Percentiles rank a stretch among this genome's conserved stretches.
These are phyloP conservation scores for Suillus subaureus DNA, from an alignment of 768 basidiomycete genomes.

Conservation along the genomic window DNA sequence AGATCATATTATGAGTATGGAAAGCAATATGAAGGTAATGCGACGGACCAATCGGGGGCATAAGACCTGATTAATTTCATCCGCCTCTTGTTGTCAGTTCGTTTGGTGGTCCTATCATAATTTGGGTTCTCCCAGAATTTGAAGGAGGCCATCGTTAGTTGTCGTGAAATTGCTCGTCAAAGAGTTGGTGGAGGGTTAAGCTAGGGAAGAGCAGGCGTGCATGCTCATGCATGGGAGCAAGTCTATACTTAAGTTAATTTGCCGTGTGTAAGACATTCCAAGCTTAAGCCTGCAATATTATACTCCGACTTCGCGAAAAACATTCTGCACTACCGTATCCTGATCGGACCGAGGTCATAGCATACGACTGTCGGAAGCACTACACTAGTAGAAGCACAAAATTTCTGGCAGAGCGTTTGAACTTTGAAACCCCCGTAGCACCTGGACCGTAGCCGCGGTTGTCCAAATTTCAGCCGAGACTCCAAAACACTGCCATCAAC, in stretches of 20 bases:
- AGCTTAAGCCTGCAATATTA: not conserved
- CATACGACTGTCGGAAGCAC: not conserved
- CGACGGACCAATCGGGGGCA: constrained; percentile 74
- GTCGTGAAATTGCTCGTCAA: constrained; percentile 11
- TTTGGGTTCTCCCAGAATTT: constrained; percentile 1
- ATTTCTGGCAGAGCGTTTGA: not conserved
- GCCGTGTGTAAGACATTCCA: not conserved
- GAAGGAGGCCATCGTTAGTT: not conserved
- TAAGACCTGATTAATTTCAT: constrained; percentile 61
- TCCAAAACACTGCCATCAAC: constrained; percentile 1
- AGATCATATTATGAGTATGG: constrained; percentile 10
- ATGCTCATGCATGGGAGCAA: not conserved
- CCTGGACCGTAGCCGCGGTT: not conserved
- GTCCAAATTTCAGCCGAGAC: not conserved
- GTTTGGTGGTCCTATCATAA: constrained; percentile 16
- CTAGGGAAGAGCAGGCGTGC: not conserved
- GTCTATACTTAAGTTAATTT: not conserved
- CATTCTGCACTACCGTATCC: not conserved
- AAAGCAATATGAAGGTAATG: not conserved
- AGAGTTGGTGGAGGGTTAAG: constrained; percentile 17
- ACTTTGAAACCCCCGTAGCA: constrained; percentile 8
- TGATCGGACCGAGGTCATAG: not conserved
- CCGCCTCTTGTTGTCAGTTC: constrained; percentile 28
- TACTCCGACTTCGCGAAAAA: not conserved
- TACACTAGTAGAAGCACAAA: not conserved